These are phyloP conservation scores for Podila horticola DNA, from an alignment of 192 early-diverging fungal genomes.

Conservation along the genomic window DNA sequence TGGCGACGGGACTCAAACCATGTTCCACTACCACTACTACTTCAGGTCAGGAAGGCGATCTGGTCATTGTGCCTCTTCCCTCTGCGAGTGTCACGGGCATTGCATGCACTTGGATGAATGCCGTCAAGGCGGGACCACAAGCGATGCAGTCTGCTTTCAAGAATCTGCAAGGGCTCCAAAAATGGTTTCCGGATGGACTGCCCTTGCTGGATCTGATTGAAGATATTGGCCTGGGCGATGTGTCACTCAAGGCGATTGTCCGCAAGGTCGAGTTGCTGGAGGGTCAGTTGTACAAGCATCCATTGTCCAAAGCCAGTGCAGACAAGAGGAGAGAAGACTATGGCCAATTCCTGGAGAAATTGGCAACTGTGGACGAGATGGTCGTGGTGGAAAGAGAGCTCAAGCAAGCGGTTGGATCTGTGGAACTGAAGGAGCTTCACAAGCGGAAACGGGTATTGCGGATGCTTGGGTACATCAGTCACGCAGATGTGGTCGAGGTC, in stretches of 20 bases:
- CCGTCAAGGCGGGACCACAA: slow-evolving; percentile 61
- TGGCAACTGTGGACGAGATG: slow-evolving; percentile 63
- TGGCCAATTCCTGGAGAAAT: slow-evolving; percentile 69
- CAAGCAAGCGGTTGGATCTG: slow-evolving; percentile 74
- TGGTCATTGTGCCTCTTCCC: not conserved
- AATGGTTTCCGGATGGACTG: slow-evolving; percentile 74
- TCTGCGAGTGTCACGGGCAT: not conserved
- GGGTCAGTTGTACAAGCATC: slow-evolving; percentile 64
- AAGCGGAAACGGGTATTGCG: slow-evolving; percentile 86
- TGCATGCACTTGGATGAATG: slow-evolving; percentile 14
- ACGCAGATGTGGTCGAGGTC: slow-evolving; percentile 86
- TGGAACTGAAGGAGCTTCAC: slow-evolving; percentile 91
- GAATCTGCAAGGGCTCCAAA: slow-evolving; percentile 72
- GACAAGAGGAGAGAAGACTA: slow-evolving; percentile 69
- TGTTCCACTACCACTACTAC: not conserved
- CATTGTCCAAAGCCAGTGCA: slow-evolving; percentile 60
- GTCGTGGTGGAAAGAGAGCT: slow-evolving; percentile 75
- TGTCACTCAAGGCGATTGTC: slow-evolving; percentile 73
- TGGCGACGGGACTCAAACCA: not conserved
- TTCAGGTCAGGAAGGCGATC: not conserved
- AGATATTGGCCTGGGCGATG: slow-evolving; percentile 86
- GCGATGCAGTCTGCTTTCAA: slow-evolving; percentile 63
- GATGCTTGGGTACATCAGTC: slow-evolving; percentile 78
- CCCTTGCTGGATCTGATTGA: slow-evolving; percentile 86
- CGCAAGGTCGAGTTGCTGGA: slow-evolving; percentile 72